A percentile compares a stretch with the other conserved stretches of the same genome.
Conservation (phyloP, 345 rosid species). For the Trapa incisa region DNA sequence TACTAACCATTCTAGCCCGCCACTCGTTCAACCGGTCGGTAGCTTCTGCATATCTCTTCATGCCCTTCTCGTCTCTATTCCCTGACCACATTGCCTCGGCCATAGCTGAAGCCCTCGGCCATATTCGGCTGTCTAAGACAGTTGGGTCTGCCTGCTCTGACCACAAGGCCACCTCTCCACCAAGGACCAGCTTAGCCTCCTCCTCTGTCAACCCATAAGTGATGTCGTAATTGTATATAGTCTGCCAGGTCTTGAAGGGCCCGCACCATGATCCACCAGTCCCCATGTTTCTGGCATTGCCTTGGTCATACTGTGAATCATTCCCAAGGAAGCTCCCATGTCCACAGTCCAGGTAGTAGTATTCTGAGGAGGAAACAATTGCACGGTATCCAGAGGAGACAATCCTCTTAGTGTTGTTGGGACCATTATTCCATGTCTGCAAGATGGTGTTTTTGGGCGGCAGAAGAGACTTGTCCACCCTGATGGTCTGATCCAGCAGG, state of each 20-base stretch:
- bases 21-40: constrained; percentile 64
- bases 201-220: constrained; percentile 50
- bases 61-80: constrained; percentile 49
- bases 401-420: constrained; percentile 50
- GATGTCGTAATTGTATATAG: constrained; percentile 67
- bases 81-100: constrained; percentile 88
- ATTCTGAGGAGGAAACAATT: constrained; percentile 75
- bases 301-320: constrained; percentile 48
- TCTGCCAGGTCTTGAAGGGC: constrained; percentile 90
- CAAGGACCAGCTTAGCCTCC: constrained; percentile 61
- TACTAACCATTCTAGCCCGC: constrained; percentile 73
- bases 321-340: constrained; percentile 66
- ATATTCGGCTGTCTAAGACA: constrained; percentile 49
- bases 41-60: constrained; percentile 57
- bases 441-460: constrained; percentile 53
- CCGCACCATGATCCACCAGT: constrained; percentile 72
- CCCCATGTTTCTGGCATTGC: constrained; percentile 6
- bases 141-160: constrained; percentile 81
- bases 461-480: constrained; percentile 35
- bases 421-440: constrained; percentile 79
- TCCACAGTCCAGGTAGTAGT: constrained; percentile 79
- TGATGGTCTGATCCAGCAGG: constrained; percentile 34
- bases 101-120: constrained; percentile 83
- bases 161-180: constrained; percentile 89
- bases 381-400: constrained; percentile 60